Conservation (phyloP, 2,329 filamentous ascomycete genomes). For the Fusarium coffeatum region DNA sequence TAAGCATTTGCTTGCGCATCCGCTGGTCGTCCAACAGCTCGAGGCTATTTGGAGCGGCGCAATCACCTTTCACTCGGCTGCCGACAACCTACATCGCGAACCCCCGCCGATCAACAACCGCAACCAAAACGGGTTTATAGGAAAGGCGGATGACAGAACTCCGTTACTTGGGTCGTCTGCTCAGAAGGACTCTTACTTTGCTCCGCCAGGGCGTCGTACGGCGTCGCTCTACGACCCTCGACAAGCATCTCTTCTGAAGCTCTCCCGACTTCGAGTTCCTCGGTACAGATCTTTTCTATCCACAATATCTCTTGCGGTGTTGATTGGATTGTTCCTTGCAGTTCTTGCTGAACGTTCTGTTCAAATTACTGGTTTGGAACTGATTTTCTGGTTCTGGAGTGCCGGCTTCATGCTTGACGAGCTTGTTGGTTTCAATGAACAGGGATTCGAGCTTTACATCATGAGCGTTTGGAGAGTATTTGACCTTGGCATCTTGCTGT, state of each 20-base stretch:
- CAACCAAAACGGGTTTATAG: constrained; percentile 42
- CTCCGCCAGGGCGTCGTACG: constrained; percentile 70
- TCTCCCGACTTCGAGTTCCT: constrained; percentile 89
- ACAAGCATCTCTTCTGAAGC: constrained; percentile 89
- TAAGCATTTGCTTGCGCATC: constrained; percentile 92
- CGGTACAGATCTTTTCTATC: constrained; percentile 92
- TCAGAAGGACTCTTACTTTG: constrained; percentile 49
- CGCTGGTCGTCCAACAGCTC: constrained; percentile 91
- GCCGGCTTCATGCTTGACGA: constrained; percentile 97
- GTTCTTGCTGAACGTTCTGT: constrained; percentile 81
- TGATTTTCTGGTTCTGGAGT: constrained; percentile 98
- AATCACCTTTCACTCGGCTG: constrained; percentile 91
- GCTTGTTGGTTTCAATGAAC: constrained; percentile 94
- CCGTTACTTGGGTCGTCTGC: constrained; percentile 60
- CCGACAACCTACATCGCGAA: constrained; percentile 82
- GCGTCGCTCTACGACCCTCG: constrained; percentile 91
- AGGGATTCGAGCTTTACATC: constrained; percentile 95
- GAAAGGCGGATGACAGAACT: constrained; percentile 60
- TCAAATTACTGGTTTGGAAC: constrained; percentile 84
- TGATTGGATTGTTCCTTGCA: constrained; percentile 86
- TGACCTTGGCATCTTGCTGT: constrained; percentile 86
- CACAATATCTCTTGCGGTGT: constrained; percentile 84
- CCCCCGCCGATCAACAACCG: constrained; percentile 44
- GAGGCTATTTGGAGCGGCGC: constrained; percentile 97
- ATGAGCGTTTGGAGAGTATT: constrained; percentile 99